Base-by-base conservation (phyloP, 2,329 filamentous ascomycete species). In the Dothistroma septosporum region DNA sequence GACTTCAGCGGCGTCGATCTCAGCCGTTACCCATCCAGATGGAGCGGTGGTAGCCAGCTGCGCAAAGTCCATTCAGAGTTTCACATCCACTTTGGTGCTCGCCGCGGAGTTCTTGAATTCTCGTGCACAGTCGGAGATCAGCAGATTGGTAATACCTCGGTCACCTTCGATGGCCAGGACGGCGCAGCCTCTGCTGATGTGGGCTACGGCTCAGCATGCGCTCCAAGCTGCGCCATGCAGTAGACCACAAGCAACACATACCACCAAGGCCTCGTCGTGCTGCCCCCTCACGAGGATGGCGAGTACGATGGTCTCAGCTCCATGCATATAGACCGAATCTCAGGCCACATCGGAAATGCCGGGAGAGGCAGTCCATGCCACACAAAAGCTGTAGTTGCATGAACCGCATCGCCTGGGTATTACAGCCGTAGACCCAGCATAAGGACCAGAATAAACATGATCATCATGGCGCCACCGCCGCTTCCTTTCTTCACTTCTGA, bases 1-100 rank as follows among this genome's bases (percentile, higher is more conserved):
- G 22, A 55, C 54, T 59, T 57, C 50, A 24, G 11, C 8, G n/a
- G 31, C 10, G 53, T 60, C 37, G 55, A 61, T 35, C 50, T 53
- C 10, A 49, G 16, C n/a, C 49, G 21, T 10, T 53, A 31, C 49
- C 28, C 8, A 12, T 24, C 47, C 47, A 49, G 47, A 49, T 24
- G 21, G 21, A 48, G 22, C 22, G n/a, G 44, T 21, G 44, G 44
- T 21, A 2, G 44, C 21, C 5, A 19, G 9, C n/a, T 48, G n/a
- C 47, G 47, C 9, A 12, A 50, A 12, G 47, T 50, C 22, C 19
- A 50, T 8, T 3, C 28, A 4, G 21, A 50, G 47, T 50, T 28
- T 4, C 47, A 32, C 2, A 50, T 50, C 47, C 47, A 50, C 14
- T 50, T 50, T 21, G 47, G 47, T 1, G 10, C 21, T 50, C 47